These are phyloP conservation scores for Lojkania enalia DNA, from an alignment of 2,329 filamentous ascomycete genomes.

Conservation along the genomic window DNA sequence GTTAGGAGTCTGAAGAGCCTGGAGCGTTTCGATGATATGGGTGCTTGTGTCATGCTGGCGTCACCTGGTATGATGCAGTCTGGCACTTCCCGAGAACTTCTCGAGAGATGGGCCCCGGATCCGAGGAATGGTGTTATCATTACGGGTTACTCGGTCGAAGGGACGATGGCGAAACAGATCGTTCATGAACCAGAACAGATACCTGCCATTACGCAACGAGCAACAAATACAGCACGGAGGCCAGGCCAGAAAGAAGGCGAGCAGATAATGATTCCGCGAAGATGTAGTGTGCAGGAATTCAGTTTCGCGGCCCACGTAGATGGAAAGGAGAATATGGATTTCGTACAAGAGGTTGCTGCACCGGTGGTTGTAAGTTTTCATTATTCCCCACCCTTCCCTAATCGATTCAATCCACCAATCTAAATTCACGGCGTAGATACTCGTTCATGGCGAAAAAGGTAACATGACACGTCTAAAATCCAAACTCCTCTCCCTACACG, in stretches of 20 bases:
- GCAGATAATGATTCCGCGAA: conserved; percentile 85
- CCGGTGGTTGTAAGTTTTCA: conserved; percentile 79
- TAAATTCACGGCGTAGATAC: conserved; percentile 61
- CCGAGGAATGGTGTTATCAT: conserved; percentile 98
- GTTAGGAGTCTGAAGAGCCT: conserved; percentile 90
- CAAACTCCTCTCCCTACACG: conserved; percentile 89
- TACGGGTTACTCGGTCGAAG: conserved; percentile 97
- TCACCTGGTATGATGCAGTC: conserved; percentile 98
- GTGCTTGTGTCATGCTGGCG: conserved; percentile 94
- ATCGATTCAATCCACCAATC: not conserved
- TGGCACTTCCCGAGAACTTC: conserved; percentile 86
- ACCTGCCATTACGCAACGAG: conserved; percentile 80
- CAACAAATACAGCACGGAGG: conserved; percentile 57
- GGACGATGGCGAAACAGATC: conserved; percentile 96
- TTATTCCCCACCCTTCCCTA: not conserved
- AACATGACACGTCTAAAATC: conserved; percentile 98
- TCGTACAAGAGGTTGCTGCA: conserved; percentile 90
- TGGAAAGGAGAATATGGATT: conserved; percentile 91
- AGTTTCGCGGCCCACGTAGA: conserved; percentile 97
- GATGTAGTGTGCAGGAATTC: conserved; percentile 91
- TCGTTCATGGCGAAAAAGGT: conserved; percentile 95
- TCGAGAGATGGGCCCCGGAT: conserved; percentile 95
- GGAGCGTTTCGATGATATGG: conserved; percentile 94
- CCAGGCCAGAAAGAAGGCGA: conserved; percentile 71
- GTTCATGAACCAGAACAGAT: conserved; percentile 95